A percentile compares a stretch with the other conserved stretches of the same genome.
phyloP scores from a whole-genome alignment of 2,329 filamentous ascomycete genomes.

The Alternaria consortialis region DNA sequence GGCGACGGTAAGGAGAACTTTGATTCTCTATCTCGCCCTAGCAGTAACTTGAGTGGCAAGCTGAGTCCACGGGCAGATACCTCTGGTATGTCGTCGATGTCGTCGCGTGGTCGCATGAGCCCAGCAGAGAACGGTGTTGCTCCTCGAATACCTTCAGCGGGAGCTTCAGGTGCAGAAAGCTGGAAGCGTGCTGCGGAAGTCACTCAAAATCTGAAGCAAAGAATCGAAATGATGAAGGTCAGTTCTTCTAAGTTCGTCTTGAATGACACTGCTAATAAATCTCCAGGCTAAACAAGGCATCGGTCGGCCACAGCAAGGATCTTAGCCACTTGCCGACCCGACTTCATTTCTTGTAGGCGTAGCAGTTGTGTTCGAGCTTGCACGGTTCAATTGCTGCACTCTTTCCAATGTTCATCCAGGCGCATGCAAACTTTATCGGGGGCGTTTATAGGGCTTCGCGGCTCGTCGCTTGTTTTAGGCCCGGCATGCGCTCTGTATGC shows the following conservation, averaged over 20 bases:
- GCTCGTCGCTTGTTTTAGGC: slow-evolving; percentile 7
- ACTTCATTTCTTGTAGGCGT: neutral
- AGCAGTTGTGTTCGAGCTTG: neutral
- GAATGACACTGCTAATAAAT: slow-evolving; percentile 21
- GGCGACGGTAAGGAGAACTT: slow-evolving; percentile 61
- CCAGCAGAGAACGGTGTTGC: slow-evolving; percentile 38
- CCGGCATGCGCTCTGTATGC: slow-evolving; percentile 12
- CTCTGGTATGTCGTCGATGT: slow-evolving; percentile 43
- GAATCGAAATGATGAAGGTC: slow-evolving; percentile 98
- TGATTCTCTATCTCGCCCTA: slow-evolving; percentile 46
- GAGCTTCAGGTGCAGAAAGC: slow-evolving; percentile 69
- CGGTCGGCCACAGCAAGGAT: slow-evolving; percentile 35
- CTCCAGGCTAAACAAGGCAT: slow-evolving; percentile 52
- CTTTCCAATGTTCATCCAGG: slow-evolving; percentile 5
- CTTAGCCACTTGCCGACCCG: neutral
- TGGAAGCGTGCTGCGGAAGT: slow-evolving; percentile 98
- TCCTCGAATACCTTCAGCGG: slow-evolving; percentile 39
- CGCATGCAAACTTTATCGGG: neutral
- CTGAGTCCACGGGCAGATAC: slow-evolving; percentile 52
- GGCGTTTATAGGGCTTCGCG: slow-evolving; percentile 9
- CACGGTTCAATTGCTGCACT: slow-evolving; percentile 7
- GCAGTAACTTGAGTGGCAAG: slow-evolving; percentile 49
- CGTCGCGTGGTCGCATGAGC: slow-evolving; percentile 47
- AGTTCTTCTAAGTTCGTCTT: slow-evolving; percentile 27
- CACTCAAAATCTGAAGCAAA: slow-evolving; percentile 93